Evolutionary conservation across 352 stramenopile genomes (phyloP).

Genomic region (Globisporangium solare): DNA sequence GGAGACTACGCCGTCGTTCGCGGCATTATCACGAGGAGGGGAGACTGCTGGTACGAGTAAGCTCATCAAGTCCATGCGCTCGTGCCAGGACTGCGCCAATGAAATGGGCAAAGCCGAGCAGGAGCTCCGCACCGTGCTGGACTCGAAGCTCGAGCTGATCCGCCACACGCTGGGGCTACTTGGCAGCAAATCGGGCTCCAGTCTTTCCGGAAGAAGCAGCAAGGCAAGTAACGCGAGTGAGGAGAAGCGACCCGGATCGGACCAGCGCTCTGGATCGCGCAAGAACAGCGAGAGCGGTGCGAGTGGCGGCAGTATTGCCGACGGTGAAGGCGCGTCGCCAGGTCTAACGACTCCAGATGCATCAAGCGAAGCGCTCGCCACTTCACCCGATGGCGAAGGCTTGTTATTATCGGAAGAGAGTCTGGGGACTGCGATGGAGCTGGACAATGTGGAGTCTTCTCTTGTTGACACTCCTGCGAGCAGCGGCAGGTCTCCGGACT

Average conservation of each 20-base stretch:
- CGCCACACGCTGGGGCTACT: constrained; percentile 38
- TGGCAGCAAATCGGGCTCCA: neutral
- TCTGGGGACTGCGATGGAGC: neutral
- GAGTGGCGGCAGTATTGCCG: neutral
- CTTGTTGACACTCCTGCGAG: neutral
- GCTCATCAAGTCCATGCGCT: constrained; percentile 31
- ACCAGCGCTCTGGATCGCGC: neutral
- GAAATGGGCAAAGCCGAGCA: constrained; percentile 70
- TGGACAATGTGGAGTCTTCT: neutral
- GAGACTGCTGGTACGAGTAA: constrained; percentile 1
- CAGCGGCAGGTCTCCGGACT: neutral
- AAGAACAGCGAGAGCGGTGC: neutral
- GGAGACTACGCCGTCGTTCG: constrained; percentile 14
- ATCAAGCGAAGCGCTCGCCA: neutral
- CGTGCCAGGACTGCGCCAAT: constrained; percentile 68
- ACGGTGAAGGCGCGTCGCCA: neutral
- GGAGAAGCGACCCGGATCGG: constrained; percentile 6
- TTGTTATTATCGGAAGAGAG: neutral
- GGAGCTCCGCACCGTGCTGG: constrained; percentile 52
- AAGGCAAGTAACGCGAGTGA: neutral
- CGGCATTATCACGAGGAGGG: neutral
- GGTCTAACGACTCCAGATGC: neutral
- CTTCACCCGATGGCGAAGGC: neutral
- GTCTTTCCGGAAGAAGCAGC: neutral
- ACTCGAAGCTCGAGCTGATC: constrained; percentile 62